A percentile compares a stretch with the other conserved stretches of the same genome.
phyloP scores from a whole-genome alignment of 2,329 filamentous ascomycete species.

The Fusarium oxysporum region DNA sequence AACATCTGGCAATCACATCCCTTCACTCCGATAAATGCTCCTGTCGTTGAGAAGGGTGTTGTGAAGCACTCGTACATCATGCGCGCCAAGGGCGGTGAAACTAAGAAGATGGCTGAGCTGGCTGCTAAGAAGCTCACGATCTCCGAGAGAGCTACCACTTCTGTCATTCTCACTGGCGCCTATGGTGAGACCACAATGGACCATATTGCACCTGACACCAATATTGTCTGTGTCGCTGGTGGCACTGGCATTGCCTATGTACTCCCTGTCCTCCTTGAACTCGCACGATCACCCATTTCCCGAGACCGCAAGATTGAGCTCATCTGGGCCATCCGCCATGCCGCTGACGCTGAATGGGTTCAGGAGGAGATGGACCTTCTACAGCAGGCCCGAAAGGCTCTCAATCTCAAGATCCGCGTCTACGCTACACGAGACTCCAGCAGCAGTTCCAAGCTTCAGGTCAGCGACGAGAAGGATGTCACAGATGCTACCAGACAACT shows the following conservation, averaged over 20 bases:
- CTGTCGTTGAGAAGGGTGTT: conserved; percentile 53
- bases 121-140: conserved; percentile 52
- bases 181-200: conserved; percentile 67
- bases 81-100: conserved; percentile 70
- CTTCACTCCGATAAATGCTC: conserved; percentile 72
- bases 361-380: conserved; percentile 65
- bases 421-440: conserved; percentile 67
- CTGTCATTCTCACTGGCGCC: conserved; percentile 71
- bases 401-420: conserved; percentile 64
- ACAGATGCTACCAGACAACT: conserved; percentile 25
- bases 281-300: conserved; percentile 57
- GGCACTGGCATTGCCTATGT: conserved; percentile 57
- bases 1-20: conserved; percentile 80
- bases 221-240: conserved; percentile 55
- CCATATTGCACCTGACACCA: conserved; percentile 54
- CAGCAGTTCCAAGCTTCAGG: conserved; percentile 28
- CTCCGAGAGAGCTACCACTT: conserved; percentile 54
- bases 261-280: conserved; percentile 51
- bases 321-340: conserved; percentile 72
- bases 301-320: conserved; percentile 65
- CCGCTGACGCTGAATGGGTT: conserved; percentile 68
- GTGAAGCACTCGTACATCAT: conserved; percentile 68
- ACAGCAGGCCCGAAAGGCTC: conserved; percentile 49
- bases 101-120: conserved; percentile 63
- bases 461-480: conserved; percentile 41